These are phyloP conservation scores for Aureobasidium leucospermi DNA, from an alignment of 2,329 filamentous ascomycete species.

Conservation along the genomic window DNA sequence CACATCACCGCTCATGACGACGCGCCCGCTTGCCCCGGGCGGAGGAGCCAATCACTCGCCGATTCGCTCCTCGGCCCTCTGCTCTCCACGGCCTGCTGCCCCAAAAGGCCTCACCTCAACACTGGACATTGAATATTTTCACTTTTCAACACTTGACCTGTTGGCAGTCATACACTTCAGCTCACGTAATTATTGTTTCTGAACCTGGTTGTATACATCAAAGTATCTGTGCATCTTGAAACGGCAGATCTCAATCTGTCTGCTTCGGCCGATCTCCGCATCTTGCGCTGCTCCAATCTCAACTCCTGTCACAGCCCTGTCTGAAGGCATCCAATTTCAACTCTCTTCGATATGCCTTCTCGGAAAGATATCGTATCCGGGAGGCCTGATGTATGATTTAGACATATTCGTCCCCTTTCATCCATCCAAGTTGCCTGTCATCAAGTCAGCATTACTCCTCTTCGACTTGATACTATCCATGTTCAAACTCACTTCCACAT, in stretches of 20 bases:
- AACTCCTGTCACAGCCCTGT: neutral
- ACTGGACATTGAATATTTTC: neutral
- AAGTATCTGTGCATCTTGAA: neutral
- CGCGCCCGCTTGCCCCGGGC: neutral
- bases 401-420: conserved; percentile 15
- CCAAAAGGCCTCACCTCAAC: neutral
- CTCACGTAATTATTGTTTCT: neutral
- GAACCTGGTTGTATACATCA: neutral
- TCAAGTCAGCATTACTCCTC: neutral
- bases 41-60: neutral
- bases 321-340: no score
- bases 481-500: conserved; percentile 11
- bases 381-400: neutral
- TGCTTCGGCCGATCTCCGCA: neutral
- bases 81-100: neutral
- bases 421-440: conserved; percentile 14
- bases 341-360: neutral
- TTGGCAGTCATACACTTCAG: neutral
- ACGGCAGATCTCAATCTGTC: neutral
- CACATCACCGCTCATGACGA: neutral
- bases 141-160: neutral
- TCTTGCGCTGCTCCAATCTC: no score
- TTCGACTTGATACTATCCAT: neutral
- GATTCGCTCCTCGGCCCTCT: neutral
- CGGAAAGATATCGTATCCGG: neutral